These are phyloP conservation scores for Ceriops tagal DNA, from an alignment of 345 rosid species.

Conservation along the genomic window DNA sequence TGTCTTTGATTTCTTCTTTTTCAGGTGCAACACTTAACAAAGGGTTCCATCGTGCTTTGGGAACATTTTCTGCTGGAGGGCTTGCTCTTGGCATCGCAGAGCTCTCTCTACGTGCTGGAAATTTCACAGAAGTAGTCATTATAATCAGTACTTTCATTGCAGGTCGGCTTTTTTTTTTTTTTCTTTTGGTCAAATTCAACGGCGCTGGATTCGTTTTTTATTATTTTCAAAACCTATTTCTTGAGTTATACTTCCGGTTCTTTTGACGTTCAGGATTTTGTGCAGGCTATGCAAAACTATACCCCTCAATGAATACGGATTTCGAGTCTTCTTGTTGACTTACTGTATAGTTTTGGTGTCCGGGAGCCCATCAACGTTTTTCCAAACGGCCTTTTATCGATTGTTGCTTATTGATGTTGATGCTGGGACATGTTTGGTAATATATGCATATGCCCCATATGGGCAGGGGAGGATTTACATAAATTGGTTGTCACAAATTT, in stretches of 20 bases:
- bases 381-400: slow-evolving; percentile 66
- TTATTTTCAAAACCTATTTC: no score
- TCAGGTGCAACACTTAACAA: slow-evolving; percentile 91
- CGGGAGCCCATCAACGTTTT: slow-evolving; percentile 69
- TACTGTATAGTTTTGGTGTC: slow-evolving; percentile 74
- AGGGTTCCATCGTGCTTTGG: slow-evolving; percentile 82
- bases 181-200: no score
- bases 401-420: slow-evolving; percentile 81
- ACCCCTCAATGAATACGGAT: slow-evolving; percentile 85
- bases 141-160: slow-evolving; percentile 63
- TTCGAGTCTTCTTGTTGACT: slow-evolving; percentile 82
- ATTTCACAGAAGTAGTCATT: slow-evolving; percentile 63
- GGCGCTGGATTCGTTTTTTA: no score
- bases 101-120: slow-evolving; percentile 57
- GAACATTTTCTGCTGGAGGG: slow-evolving; percentile 92
- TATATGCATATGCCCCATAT: slow-evolving; percentile 84
- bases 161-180: slow-evolving; percentile 33
- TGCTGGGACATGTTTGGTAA: slow-evolving; percentile 75
- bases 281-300: slow-evolving; percentile 66
- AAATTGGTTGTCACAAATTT: slow-evolving; percentile 81
- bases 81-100: slow-evolving; percentile 86
- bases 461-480: slow-evolving; percentile 99
- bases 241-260: no score
- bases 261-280: slow-evolving; percentile 51
- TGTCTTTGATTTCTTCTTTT: not conserved